A percentile compares a stretch with the other conserved stretches of the same genome.
phyloP scores from a whole-genome alignment of 306 rosid species.

The Acacia acuminata region DNA sequence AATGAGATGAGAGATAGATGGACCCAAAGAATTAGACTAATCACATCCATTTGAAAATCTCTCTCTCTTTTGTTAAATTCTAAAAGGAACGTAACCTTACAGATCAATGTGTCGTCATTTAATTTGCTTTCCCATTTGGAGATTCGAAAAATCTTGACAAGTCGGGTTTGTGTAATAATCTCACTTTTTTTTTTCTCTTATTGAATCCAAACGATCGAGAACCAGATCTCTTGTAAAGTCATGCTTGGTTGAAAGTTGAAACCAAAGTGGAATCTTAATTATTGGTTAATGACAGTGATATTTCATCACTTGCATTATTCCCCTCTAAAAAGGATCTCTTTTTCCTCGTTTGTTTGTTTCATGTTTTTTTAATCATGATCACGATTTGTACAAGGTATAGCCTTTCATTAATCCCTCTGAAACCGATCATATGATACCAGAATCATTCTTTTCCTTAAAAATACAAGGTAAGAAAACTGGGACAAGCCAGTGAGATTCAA shows the following conservation, averaged over 20 bases:
- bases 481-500: neutral
- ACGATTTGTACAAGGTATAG: neutral
- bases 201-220: conserved; percentile 8
- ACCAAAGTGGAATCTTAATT: neutral
- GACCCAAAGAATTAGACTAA: conserved; percentile 14
- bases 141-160: conserved; percentile 31
- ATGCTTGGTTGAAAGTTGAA: neutral
- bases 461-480: neutral
- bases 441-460: neutral
- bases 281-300: conserved; percentile 21
- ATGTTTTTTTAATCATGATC: neutral
- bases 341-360: neutral
- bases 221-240: conserved; percentile 22
- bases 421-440: neutral
- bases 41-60: neutral
- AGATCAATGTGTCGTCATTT: conserved; percentile 5
- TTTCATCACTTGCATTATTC: neutral
- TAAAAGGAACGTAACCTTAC: neutral
- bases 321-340: neutral
- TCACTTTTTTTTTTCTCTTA: neutral
- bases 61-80: neutral
- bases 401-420: neutral
- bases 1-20: conserved; percentile 13
- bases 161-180: neutral
- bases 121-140: neutral